Percentiles rank a stretch among this genome's conserved stretches.
These are phyloP conservation scores for Xerocomus amazonicus DNA, from an alignment of 1,284 basidiomycete species.

Conservation along the genomic window DNA sequence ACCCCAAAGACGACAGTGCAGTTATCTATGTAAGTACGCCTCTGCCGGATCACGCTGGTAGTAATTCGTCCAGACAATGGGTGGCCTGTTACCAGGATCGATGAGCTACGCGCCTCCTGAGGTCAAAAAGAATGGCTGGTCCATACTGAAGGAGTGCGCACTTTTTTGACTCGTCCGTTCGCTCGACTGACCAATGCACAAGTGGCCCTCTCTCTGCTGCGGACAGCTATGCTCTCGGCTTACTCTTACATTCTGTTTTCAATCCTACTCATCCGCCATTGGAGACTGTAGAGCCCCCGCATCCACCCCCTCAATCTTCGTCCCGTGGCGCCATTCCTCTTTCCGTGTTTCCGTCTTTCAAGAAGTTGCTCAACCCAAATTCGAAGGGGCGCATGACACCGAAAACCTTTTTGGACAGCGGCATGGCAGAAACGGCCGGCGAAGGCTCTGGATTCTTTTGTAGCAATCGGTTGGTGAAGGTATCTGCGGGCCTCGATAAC, in stretches of 20 bases:
- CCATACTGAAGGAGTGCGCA: slow-evolving; percentile 74
- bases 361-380: slow-evolving; percentile 86
- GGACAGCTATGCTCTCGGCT: slow-evolving; percentile 84
- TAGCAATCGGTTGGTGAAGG: slow-evolving; percentile 79
- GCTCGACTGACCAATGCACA: slow-evolving; percentile 31
- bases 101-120: slow-evolving; percentile 74
- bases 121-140: slow-evolving; percentile 89
- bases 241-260: slow-evolving; percentile 83
- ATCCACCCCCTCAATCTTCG: slow-evolving; percentile 67
- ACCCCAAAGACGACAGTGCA: slow-evolving; percentile 69
- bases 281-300: slow-evolving; percentile 64
- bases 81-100: slow-evolving; percentile 61
- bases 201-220: slow-evolving; percentile 65
- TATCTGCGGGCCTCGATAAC: slow-evolving; percentile 83
- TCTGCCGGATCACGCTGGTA: slow-evolving; percentile 3
- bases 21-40: slow-evolving; percentile 70
- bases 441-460: slow-evolving; percentile 77
- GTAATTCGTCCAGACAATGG: slow-evolving; percentile 56
- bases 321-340: slow-evolving; percentile 79
- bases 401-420: slow-evolving; percentile 75
- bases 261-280: slow-evolving; percentile 76
- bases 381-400: slow-evolving; percentile 75
- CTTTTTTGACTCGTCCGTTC: slow-evolving; percentile 2
- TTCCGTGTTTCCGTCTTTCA: slow-evolving; percentile 77
- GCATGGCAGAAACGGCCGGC: slow-evolving; percentile 62